Conservation (phyloP, 78 protist genomes). For the Acrasis kona region DNA sequence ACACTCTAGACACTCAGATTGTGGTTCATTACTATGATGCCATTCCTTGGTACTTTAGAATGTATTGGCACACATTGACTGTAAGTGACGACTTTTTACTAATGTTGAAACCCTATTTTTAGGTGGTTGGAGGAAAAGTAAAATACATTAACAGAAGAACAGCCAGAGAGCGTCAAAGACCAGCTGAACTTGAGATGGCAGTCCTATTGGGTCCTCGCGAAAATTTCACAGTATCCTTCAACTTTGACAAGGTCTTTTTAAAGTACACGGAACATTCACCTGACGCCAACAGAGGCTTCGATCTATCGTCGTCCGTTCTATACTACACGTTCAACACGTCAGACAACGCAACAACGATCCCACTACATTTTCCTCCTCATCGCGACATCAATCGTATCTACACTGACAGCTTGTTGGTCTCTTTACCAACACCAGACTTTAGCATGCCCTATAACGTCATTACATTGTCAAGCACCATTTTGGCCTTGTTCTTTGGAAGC, state of each 20-base stretch:
- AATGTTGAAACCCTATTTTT: no score
- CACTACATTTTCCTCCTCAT: neutral
- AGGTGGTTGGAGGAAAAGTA: no score
- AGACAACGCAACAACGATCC: neutral
- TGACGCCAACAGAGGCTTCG: neutral
- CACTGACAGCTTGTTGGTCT: neutral
- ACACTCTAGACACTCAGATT: neutral
- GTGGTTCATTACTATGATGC: neutral
- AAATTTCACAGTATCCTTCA: no score
- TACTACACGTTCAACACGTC: neutral
- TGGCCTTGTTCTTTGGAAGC: no score
- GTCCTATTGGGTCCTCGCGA: no score
- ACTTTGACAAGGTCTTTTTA: neutral
- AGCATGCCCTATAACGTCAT: slow-evolving; percentile 21
- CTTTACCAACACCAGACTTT: slow-evolving; percentile 20
- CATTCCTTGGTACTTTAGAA: neutral
- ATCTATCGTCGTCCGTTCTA: neutral
- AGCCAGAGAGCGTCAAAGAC: no score
- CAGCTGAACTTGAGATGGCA: no score
- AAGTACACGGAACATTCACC: neutral
- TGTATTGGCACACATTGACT: neutral
- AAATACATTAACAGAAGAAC: no score
- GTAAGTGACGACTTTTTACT: no score
- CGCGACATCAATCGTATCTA: neutral
- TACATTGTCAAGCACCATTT: slow-evolving; percentile 8